Percentiles rank a stretch among this genome's conserved stretches.
These are phyloP conservation scores for Xerocomus brunneocitrinus DNA, from an alignment of 768 basidiomycete species.

Conservation along the genomic window DNA sequence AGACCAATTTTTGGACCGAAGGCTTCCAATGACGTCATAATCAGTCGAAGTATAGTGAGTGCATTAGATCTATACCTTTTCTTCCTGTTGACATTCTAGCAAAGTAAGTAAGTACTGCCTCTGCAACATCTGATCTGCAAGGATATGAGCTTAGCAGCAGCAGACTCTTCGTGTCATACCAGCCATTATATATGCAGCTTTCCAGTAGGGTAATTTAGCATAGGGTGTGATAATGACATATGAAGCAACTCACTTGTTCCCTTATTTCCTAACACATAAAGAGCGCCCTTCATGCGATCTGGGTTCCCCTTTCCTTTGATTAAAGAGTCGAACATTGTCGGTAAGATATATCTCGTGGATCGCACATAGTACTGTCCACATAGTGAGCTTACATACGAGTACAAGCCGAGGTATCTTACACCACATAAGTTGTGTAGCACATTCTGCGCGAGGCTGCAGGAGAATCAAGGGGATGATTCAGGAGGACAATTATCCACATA, in stretches of 20 bases:
- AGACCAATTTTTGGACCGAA: conserved; percentile 22
- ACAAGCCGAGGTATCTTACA: conserved; percentile 37
- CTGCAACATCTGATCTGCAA: conserved; percentile 52
- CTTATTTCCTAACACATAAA: conserved; percentile 76
- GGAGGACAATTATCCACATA: conserved; percentile 29
- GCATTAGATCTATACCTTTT: conserved; percentile 51
- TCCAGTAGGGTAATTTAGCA: conserved; percentile 8
- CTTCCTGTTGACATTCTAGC: conserved; percentile 77
- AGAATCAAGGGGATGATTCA: conserved; percentile 2
- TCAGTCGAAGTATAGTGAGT: conserved; percentile 42
- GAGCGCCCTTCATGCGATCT: conserved; percentile 92
- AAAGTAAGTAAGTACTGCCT: conserved; percentile 57
- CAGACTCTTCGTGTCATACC: conserved; percentile 39
- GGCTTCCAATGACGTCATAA: conserved; percentile 29
- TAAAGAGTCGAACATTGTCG: conserved; percentile 56
- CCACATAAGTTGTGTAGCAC: conserved; percentile 60
- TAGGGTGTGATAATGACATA: not conserved
- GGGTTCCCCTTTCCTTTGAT: conserved; percentile 78
- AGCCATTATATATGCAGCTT: conserved; percentile 65
- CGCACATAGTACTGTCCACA: conserved; percentile 58
- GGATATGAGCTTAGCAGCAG: conserved; percentile 8
- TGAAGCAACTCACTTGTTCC: conserved; percentile 47
- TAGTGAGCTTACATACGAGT: conserved; percentile 7
- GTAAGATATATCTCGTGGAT: conserved; percentile 63
- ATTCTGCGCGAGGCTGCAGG: conserved; percentile 58